phyloP scores from a whole-genome alignment of 768 basidiomycete genomes.

The Rhizopogon vinicolor region DNA sequence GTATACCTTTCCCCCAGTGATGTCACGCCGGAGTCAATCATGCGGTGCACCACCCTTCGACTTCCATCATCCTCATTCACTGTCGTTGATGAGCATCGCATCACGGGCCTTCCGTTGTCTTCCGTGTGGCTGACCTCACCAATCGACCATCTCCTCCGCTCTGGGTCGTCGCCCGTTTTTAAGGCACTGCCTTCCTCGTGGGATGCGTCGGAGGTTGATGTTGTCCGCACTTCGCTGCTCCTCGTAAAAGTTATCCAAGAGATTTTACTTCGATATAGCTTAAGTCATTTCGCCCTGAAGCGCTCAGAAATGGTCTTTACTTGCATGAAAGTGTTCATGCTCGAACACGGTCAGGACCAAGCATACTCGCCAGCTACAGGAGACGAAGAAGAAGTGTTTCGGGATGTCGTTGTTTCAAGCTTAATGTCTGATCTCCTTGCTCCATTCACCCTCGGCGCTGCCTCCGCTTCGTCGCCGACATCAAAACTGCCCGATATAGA shows the following conservation, averaged over 20 bases:
- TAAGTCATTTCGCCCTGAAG: slow-evolving; percentile 27
- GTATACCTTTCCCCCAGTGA: slow-evolving; percentile 47
- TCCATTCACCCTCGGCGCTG: slow-evolving; percentile 41
- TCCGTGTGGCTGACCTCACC: slow-evolving; percentile 69
- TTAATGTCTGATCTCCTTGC: slow-evolving; percentile 58
- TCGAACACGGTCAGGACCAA: slow-evolving; percentile 71
- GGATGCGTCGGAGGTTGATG: slow-evolving; percentile 76
- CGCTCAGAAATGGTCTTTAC: slow-evolving; percentile 49
- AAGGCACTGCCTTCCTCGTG: slow-evolving; percentile 60
- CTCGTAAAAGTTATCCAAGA: slow-evolving; percentile 50
- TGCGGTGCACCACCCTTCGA: slow-evolving; percentile 50
- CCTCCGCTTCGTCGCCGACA: neutral
- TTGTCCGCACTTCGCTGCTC: slow-evolving; percentile 65
- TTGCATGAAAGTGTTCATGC: slow-evolving; percentile 94
- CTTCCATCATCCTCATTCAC: slow-evolving; percentile 16
- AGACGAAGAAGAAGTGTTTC: slow-evolving; percentile 63
- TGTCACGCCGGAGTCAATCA: slow-evolving; percentile 52
- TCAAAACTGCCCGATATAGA: neutral
- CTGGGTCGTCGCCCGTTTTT: slow-evolving; percentile 70
- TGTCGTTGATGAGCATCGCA: slow-evolving; percentile 17
- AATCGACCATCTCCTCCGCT: slow-evolving; percentile 76
- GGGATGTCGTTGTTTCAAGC: slow-evolving; percentile 59
- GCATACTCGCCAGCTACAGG: slow-evolving; percentile 14
- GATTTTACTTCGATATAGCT: slow-evolving; percentile 37
- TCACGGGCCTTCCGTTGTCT: slow-evolving; percentile 40